Conservation (phyloP, 805 yeast genomes). For the Nakazawaea wyomingensis region DNA sequence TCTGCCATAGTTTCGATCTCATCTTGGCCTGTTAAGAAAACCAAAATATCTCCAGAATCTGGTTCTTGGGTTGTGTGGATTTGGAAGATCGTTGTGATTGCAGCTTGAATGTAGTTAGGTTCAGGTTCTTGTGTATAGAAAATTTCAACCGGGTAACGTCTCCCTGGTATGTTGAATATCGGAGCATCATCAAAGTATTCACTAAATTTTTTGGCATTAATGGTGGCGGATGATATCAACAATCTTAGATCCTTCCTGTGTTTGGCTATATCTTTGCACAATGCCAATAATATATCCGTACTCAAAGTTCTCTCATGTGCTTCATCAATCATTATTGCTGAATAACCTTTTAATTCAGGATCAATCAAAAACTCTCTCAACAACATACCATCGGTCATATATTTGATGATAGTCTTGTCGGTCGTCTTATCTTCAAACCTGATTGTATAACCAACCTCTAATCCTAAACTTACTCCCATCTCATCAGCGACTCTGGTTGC, state of each 20-base stretch:
- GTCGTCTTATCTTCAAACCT: slow-evolving; percentile 80
- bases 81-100: slow-evolving; percentile 80
- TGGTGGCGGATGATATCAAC: slow-evolving; percentile 89
- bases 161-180: slow-evolving; percentile 83
- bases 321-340: slow-evolving; percentile 90
- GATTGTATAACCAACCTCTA: slow-evolving; percentile 82
- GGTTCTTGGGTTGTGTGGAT: slow-evolving; percentile 63
- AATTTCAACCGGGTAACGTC: slow-evolving; percentile 88
- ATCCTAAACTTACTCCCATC: slow-evolving; percentile 73
- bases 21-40: slow-evolving; percentile 93
- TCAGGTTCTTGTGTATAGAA: slow-evolving; percentile 84
- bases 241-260: slow-evolving; percentile 67
- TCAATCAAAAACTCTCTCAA: slow-evolving; percentile 79
- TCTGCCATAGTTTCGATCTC: slow-evolving; percentile 86
- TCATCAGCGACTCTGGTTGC: slow-evolving; percentile 92
- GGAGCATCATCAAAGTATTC: slow-evolving; percentile 80
- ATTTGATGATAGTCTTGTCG: slow-evolving; percentile 67
- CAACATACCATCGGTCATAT: slow-evolving; percentile 95
- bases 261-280: slow-evolving; percentile 63
- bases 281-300: slow-evolving; percentile 79
- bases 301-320: slow-evolving; percentile 95
- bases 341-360: slow-evolving; percentile 60
- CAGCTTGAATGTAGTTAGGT: slow-evolving; percentile 85
- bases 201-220: slow-evolving; percentile 85
- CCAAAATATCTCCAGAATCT: slow-evolving; percentile 77